Percentiles rank a stretch among this genome's conserved stretches.
Evolutionary conservation across 352 stramenopile species (phyloP).

Genomic region (Phytophthora pisi): DNA sequence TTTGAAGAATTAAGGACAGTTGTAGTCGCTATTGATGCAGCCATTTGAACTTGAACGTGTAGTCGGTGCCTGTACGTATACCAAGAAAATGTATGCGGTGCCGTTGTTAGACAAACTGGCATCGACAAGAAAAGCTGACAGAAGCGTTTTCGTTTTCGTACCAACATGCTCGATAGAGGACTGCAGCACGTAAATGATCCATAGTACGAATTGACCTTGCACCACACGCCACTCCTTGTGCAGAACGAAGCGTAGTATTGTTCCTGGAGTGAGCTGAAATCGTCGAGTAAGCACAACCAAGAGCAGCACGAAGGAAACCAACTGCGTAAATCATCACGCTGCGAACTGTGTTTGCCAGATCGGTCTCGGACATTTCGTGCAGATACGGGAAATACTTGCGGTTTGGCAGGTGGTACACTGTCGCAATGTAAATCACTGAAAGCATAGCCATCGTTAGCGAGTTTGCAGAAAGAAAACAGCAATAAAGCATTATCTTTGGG

Average conservation of each 20-base stretch:
- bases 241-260: constrained; percentile 20
- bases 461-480: neutral
- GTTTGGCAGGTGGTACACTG: constrained; percentile 39
- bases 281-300: constrained; percentile 21
- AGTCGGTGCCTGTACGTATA: constrained; percentile 29
- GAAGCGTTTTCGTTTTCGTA: constrained; percentile 2
- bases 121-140: neutral
- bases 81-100: neutral
- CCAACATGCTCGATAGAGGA: constrained; percentile 38
- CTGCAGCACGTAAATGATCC: constrained; percentile 42
- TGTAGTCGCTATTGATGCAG: constrained; percentile 15
- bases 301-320: constrained; percentile 38
- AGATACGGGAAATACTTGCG: constrained; percentile 28
- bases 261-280: constrained; percentile 30
- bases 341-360: constrained; percentile 17
- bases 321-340: constrained; percentile 41
- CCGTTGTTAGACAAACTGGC: neutral
- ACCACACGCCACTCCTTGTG: constrained; percentile 31
- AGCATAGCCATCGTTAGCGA: neutral
- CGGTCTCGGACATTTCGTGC: constrained; percentile 15
- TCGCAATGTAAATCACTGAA: constrained; percentile 35
- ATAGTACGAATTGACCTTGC: constrained; percentile 41
- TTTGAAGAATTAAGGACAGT: neutral
- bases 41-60: constrained; percentile 47
- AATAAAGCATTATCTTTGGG: neutral